Evolutionary conservation across 176 grass and related monocot genomes (phyloP).

Genomic region (Rhynchospora tenuis): DNA sequence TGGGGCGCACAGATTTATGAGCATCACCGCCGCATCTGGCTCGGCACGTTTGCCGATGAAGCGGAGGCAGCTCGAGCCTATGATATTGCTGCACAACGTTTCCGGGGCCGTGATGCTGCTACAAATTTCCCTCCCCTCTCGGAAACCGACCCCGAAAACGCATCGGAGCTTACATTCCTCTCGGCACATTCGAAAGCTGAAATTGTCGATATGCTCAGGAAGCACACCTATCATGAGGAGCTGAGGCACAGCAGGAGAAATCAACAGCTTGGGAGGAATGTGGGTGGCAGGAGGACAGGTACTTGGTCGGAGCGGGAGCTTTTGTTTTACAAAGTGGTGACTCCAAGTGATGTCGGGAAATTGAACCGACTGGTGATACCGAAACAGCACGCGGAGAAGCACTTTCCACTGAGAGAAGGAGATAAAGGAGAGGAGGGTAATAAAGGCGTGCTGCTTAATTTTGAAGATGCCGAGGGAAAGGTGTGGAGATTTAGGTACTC

Average conservation of each 20-base stretch:
- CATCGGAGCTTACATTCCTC: constrained; percentile 56
- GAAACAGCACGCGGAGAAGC: constrained; percentile 94
- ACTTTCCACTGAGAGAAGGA: constrained; percentile 45
- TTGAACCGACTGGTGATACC: constrained; percentile 95
- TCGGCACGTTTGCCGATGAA: constrained; percentile 85
- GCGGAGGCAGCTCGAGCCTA: constrained; percentile 52
- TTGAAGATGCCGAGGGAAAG: constrained; percentile 76
- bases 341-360: constrained; percentile 93
- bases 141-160: constrained; percentile 14
- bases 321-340: constrained; percentile 84
- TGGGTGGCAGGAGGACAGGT: constrained; percentile 31
- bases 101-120: constrained; percentile 64
- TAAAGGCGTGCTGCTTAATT: constrained; percentile 77
- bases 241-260: constrained; percentile 53
- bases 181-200: constrained; percentile 65
- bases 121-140: constrained; percentile 50
- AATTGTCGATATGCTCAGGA: constrained; percentile 92
- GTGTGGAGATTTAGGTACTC: constrained; percentile 87
- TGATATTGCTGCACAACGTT: constrained; percentile 82
- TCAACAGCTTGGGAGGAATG: constrained; percentile 28
- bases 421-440: background rate
- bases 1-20: constrained; percentile 99
- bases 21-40: constrained; percentile 86
- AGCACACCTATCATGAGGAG: constrained; percentile 90
- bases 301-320: constrained; percentile 41